A percentile compares a stretch with the other conserved stretches of the same genome.
Conservation (phyloP, 2,329 filamentous ascomycete genomes). For the Colletotrichum tanaceti region DNA sequence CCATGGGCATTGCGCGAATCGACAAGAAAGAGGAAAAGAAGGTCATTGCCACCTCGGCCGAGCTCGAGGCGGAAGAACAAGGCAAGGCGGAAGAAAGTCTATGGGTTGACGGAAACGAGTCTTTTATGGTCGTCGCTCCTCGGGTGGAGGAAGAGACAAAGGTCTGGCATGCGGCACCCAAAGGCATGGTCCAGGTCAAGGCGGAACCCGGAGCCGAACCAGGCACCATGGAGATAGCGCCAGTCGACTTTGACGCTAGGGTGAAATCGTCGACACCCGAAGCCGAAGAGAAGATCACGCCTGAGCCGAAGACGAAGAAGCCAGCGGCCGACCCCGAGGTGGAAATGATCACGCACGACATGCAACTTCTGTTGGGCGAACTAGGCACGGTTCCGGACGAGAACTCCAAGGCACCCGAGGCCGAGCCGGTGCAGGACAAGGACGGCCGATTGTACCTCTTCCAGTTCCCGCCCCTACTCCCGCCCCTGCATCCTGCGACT, state of each 20-base stretch:
- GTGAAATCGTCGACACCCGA: constrained; percentile 44
- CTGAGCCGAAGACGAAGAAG: constrained; percentile 47
- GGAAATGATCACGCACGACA: constrained; percentile 53
- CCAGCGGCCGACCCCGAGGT: constrained; percentile 52
- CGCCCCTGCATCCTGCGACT: constrained; percentile 58
- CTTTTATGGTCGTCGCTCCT: constrained; percentile 45
- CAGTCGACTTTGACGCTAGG: constrained; percentile 56
- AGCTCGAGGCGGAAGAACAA: constrained; percentile 66
- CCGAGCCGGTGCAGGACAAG: constrained; percentile 39
- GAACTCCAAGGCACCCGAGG: constrained; percentile 42
- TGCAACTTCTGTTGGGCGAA: constrained; percentile 57
- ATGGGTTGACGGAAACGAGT: constrained; percentile 55
- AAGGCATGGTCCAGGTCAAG: constrained; percentile 55
- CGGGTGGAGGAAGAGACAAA: constrained; percentile 50
- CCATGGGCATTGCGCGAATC: constrained; percentile 67
- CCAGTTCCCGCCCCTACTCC: constrained; percentile 72
- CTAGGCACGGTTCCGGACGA: constrained; percentile 51
- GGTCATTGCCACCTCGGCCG: constrained; percentile 66
- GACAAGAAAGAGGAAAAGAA: constrained; percentile 66
- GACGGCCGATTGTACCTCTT: constrained; percentile 72
- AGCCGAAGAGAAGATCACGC: constrained; percentile 43
- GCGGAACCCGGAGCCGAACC: constrained; percentile 57
- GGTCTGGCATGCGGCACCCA: constrained; percentile 58
- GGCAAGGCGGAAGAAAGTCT: constrained; percentile 60
- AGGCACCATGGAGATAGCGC: constrained; percentile 50